Evolutionary conservation across 2,329 filamentous ascomycete species (phyloP).

Genomic region (Aspergillus awamori): DNA sequence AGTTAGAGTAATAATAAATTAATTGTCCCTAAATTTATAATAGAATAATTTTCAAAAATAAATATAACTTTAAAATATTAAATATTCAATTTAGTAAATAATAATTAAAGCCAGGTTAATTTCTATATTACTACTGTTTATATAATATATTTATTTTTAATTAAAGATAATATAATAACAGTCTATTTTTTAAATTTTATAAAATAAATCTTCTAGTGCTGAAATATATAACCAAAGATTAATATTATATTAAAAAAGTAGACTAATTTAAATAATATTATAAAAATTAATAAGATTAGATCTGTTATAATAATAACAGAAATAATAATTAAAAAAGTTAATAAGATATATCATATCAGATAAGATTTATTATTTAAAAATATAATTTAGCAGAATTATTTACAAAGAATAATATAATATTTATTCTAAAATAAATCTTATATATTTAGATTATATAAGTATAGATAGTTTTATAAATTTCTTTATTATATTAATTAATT

Average conservation of each 20-base stretch:
- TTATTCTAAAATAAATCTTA: no score
- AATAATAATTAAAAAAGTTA: not conserved
- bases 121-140: not conserved
- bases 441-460: no score
- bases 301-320: not conserved
- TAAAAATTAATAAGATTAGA: not conserved
- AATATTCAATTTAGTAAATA: not conserved
- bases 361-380: not conserved
- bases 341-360: not conserved
- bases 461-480: no score
- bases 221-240: not conserved
- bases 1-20: not conserved
- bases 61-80: not conserved
- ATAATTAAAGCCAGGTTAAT: not conserved
- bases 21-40: not conserved
- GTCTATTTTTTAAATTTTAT: no score
- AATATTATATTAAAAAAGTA: not conserved
- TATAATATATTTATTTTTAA: no score
- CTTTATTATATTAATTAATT: not conserved
- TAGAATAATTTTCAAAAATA: not conserved
- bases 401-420: not conserved
- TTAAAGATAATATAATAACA: no score
- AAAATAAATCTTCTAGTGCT: no score
- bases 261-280: not conserved
- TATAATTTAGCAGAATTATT: not conserved